Evolutionary conservation across 2,329 filamentous ascomycete species (phyloP).

Genomic region (Botrytis deweyae): DNA sequence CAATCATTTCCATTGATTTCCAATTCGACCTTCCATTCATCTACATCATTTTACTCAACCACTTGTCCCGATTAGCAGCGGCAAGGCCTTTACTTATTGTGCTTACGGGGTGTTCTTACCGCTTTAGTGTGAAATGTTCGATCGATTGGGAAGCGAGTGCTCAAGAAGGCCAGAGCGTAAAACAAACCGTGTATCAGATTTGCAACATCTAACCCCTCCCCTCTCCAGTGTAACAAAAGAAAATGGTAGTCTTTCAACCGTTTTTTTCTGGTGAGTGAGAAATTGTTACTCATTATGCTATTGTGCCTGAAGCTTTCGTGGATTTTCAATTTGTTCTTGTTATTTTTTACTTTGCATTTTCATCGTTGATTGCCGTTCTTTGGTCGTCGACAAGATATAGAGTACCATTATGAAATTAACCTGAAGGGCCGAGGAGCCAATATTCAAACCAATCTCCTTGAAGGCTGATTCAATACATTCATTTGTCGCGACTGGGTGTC

Average conservation of each 20-base stretch:
- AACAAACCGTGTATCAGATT: conserved; percentile 18
- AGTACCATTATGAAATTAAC: conserved; percentile 24
- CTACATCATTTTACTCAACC: background rate
- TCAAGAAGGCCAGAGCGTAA: conserved; percentile 15
- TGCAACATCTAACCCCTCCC: conserved; percentile 19
- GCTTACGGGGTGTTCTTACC: background rate
- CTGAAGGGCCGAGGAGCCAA: conserved; percentile 35
- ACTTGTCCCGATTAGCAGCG: conserved; percentile 5
- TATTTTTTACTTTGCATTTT: conserved; percentile 25
- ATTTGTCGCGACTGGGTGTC: conserved; percentile 33
- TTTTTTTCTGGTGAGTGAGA: background rate
- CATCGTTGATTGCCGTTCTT: conserved; percentile 22
- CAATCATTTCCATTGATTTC: background rate
- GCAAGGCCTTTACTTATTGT: background rate
- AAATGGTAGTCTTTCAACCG: background rate
- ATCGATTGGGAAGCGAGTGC: conserved; percentile 8
- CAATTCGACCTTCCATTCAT: background rate
- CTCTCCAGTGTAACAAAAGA: conserved; percentile 12
- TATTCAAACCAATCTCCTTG: conserved; percentile 29
- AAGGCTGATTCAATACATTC: conserved; percentile 34
- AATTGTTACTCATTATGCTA: conserved; percentile 3
- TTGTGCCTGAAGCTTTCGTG: background rate
- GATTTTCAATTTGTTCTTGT: background rate
- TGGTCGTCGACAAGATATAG: conserved; percentile 2
- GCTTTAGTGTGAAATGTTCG: conserved; percentile 7